Evolutionary conservation across 73 alveolate genomes (phyloP).

Genomic region (Paramecium pentaurelia): DNA sequence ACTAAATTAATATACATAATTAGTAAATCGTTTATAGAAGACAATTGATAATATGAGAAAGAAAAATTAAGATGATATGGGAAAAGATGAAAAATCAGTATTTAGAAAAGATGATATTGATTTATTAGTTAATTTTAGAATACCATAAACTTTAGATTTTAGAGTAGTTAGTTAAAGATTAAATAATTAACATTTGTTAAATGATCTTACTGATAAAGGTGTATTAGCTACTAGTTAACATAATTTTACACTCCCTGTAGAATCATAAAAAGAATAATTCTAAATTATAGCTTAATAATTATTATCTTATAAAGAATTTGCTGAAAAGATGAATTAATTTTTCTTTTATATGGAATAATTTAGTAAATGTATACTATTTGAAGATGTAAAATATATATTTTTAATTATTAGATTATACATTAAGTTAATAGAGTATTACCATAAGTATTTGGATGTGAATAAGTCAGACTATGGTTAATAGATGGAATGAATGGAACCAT

Average conservation of each 20-base stretch:
- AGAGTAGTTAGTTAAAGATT: conserved; percentile 51
- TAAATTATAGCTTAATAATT: not conserved
- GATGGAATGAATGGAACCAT: conserved; percentile 56
- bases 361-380: not conserved
- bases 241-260: conserved; percentile 13
- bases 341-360: conserved; percentile 21
- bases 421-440: conserved; percentile 31
- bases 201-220: conserved; percentile 49
- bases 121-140: conserved; percentile 47
- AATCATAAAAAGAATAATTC: conserved; percentile 6
- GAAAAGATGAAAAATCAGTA: not conserved
- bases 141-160: conserved; percentile 50
- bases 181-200: conserved; percentile 19
- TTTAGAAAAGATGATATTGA: conserved; percentile 61
- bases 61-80: conserved; percentile 30
- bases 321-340: conserved; percentile 23
- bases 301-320: conserved; percentile 23
- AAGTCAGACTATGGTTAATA: conserved; percentile 8
- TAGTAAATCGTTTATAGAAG: conserved; percentile 23
- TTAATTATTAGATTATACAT: not conserved
- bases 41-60: conserved; percentile 60
- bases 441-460: conserved; percentile 19
- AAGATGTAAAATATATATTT: not conserved
- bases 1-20: not conserved
- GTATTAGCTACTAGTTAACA: not conserved